Conservation (phyloP, 192 early-diverging fungal species). For the Hyaloraphidium curvatum region DNA sequence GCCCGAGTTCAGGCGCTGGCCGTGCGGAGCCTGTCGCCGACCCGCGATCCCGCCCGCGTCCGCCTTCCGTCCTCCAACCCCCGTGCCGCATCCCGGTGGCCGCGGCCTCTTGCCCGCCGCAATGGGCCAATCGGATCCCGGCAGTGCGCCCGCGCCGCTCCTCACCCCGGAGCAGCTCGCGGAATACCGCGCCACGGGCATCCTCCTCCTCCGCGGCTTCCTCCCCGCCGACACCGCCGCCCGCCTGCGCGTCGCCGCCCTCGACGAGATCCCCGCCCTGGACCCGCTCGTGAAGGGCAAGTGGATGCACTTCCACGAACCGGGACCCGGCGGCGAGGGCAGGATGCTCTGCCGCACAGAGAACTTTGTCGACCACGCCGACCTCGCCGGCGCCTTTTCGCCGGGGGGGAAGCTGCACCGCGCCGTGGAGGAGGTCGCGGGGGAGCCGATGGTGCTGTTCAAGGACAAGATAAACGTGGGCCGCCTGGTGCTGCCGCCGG, state of each 20-base stretch:
- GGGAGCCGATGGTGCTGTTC: slow-evolving; percentile 31
- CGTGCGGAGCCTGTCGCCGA: too few relatives aligned
- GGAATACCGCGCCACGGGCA: slow-evolving; percentile 24
- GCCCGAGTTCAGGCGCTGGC: too few relatives aligned
- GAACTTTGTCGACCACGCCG: too few relatives aligned
- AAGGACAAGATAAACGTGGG: slow-evolving; percentile 45
- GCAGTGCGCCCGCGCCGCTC: too few relatives aligned
- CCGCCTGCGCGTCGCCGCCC: slow-evolving; percentile 20
- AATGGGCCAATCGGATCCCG: too few relatives aligned
- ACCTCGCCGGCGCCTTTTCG: too few relatives aligned
- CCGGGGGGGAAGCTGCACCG: slow-evolving; percentile 31
- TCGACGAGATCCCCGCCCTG: slow-evolving; percentile 27
- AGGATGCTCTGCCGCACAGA: slow-evolving; percentile 37
- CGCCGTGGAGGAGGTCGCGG: too few relatives aligned
- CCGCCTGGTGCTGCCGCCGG: slow-evolving; percentile 29
- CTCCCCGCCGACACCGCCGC: slow-evolving; percentile 23
- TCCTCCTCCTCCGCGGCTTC: slow-evolving; percentile 33
- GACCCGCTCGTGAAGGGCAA: slow-evolving; percentile 28
- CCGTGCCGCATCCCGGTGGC: too few relatives aligned
- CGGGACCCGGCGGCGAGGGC: slow-evolving; percentile 19
- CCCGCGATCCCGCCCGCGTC: too few relatives aligned
- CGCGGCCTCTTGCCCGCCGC: too few relatives aligned
- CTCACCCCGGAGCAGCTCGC: slow-evolving; percentile 27
- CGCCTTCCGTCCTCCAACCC: too few relatives aligned
- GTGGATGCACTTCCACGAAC: slow-evolving; percentile 48